Evolutionary conservation across 2,329 filamentous ascomycete species (phyloP).

Genomic region (Aspergillus eucalypticola): DNA sequence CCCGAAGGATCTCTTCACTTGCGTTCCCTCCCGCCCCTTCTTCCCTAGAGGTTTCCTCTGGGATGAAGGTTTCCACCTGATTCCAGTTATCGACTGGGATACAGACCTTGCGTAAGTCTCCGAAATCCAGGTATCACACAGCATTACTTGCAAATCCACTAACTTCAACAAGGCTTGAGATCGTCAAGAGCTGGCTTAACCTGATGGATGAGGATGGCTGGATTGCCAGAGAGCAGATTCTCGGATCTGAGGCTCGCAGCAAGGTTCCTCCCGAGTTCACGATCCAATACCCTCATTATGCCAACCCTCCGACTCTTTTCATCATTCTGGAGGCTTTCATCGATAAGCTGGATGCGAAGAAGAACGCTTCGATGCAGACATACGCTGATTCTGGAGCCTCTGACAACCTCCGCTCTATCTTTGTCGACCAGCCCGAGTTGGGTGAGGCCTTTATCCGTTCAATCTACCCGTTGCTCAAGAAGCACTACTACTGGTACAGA

Average conservation of each 20-base stretch:
- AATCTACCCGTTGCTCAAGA: slow-evolving; percentile 82
- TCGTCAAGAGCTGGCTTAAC: slow-evolving; percentile 93
- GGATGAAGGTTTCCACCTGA: slow-evolving; percentile 96
- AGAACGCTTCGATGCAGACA: slow-evolving; percentile 29
- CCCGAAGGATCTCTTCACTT: slow-evolving; percentile 85
- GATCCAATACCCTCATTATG: slow-evolving; percentile 93
- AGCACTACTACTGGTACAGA: slow-evolving; percentile 93
- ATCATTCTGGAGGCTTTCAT: slow-evolving; percentile 83
- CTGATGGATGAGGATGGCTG: slow-evolving; percentile 96
- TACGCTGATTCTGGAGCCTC: slow-evolving; percentile 29
- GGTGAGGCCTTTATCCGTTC: slow-evolving; percentile 71
- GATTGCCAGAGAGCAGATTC: slow-evolving; percentile 95
- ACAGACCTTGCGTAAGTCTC: slow-evolving; percentile 69
- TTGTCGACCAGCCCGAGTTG: slow-evolving; percentile 67
- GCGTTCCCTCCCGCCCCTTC: slow-evolving; percentile 88
- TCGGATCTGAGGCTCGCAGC: slow-evolving; percentile 86
- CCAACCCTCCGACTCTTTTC: slow-evolving; percentile 93
- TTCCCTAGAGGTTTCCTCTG: slow-evolving; percentile 96
- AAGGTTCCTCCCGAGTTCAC: slow-evolving; percentile 95
- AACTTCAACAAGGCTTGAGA: slow-evolving; percentile 59
- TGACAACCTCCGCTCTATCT: slow-evolving; percentile 60
- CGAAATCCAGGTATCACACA: neutral
- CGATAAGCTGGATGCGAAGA: slow-evolving; percentile 65
- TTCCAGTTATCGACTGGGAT: slow-evolving; percentile 93
- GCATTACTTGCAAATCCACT: slow-evolving; percentile 10